phyloP scores from a whole-genome alignment of 2,329 filamentous ascomycete genomes.

The Aspergillus pseudotamarii region DNA sequence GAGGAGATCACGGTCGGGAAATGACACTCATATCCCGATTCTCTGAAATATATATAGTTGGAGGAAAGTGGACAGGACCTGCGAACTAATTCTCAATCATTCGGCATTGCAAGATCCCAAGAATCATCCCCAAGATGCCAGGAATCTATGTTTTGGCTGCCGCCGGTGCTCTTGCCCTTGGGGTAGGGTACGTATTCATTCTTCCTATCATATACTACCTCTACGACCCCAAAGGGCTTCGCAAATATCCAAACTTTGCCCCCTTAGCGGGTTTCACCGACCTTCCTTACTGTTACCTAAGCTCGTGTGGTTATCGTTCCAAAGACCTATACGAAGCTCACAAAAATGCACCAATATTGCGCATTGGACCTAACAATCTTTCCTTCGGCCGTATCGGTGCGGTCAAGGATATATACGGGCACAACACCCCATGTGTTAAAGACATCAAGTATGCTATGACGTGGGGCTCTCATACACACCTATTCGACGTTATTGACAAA shows the following conservation, averaged over 20 bases:
- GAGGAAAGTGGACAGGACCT: not conserved
- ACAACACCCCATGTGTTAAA: constrained; percentile 52
- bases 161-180: not conserved
- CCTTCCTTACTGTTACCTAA: constrained; percentile 47
- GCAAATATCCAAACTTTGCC: constrained; percentile 47
- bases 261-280: constrained; percentile 47
- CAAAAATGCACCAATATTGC: constrained; percentile 45
- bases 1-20: not conserved
- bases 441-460: constrained; percentile 49
- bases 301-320: constrained; percentile 45
- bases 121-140: not conserved
- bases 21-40: not conserved
- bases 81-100: not conserved
- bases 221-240: constrained; percentile 50
- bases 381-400: constrained; percentile 41
- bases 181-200: not conserved
- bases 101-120: not conserved
- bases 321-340: constrained; percentile 45
- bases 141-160: not conserved
- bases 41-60: not conserved
- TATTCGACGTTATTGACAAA: constrained; percentile 55
- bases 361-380: constrained; percentile 47
- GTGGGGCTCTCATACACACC: constrained; percentile 51
- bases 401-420: constrained; percentile 53
- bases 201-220: constrained; percentile 47